phyloP scores from a whole-genome alignment of 2,329 filamentous ascomycete species.

The Phaeosphaeriaceae sp. region DNA sequence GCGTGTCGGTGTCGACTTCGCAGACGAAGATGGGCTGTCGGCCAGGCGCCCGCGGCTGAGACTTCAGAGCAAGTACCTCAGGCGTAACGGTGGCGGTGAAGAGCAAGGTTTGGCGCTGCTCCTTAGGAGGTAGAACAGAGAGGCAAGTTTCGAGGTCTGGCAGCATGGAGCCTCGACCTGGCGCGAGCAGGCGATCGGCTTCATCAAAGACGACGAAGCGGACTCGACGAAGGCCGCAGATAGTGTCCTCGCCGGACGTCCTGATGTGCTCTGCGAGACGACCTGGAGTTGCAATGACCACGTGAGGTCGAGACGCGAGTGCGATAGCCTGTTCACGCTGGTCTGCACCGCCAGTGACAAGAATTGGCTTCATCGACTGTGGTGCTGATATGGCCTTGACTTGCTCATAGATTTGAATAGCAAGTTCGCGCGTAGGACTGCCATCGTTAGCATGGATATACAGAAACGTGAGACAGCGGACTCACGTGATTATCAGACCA shows the following conservation, averaged over 20 bases:
- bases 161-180: slow-evolving; percentile 85
- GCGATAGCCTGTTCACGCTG: slow-evolving; percentile 91
- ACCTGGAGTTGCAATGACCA: slow-evolving; percentile 91
- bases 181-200: slow-evolving; percentile 84
- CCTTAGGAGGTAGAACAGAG: slow-evolving; percentile 76
- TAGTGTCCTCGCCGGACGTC: slow-evolving; percentile 88
- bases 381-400: slow-evolving; percentile 90
- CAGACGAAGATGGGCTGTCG: slow-evolving; percentile 85
- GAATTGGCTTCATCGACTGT: slow-evolving; percentile 82
- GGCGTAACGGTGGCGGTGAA: slow-evolving; percentile 96
- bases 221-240: slow-evolving; percentile 78
- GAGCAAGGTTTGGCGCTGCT: slow-evolving; percentile 86
- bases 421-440: slow-evolving; percentile 72
- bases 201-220: slow-evolving; percentile 93
- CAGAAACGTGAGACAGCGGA: slow-evolving; percentile 45
- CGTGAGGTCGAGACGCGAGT: slow-evolving; percentile 80
- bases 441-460: slow-evolving; percentile 9
- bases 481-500: slow-evolving; percentile 83
- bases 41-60: slow-evolving; percentile 73
- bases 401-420: slow-evolving; percentile 95
- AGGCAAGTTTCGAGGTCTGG: slow-evolving; percentile 91
- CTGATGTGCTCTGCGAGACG: slow-evolving; percentile 92
- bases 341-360: slow-evolving; percentile 92
- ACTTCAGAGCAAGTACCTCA: slow-evolving; percentile 86
- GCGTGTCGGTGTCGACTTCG: slow-evolving; percentile 76